Base-by-base conservation (phyloP, 352 stramenopile genomes). In the Globisporangium okanoganense region DNA sequence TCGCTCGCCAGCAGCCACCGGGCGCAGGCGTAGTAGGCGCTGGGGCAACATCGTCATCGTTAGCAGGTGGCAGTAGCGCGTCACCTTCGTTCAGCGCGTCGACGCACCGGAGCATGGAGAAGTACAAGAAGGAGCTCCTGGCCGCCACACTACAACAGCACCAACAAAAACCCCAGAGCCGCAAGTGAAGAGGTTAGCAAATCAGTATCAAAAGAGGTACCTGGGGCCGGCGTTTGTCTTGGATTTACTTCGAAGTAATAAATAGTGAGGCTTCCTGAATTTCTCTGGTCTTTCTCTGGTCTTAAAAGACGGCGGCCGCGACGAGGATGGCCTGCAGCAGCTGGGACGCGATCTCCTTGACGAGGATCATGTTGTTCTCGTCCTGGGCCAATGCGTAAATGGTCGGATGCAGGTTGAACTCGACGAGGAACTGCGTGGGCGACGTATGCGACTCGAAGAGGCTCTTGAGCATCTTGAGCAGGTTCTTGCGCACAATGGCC, bases 401-500 rank as follows among this genome's bases (percentile, higher is more conserved):
- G 29, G 80, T 82, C 13, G 78, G 82, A 24, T 90, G 89, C 9
- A 97, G 67, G 35, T 96, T 90, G 73, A 92, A 95, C 70, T 97
- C 87, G 40, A 95, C 73, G 16, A 97, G 69, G 50, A 97, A 95
- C 61, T 96, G 81, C 51, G 75, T 76, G 1, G 87, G 89, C 27
- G 86, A 83, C 14, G 87, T 85, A 62, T 97, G 89, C 24, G 82
- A 84, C 60, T 96, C 86, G 56, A 96, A 95, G 1, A 98, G 76
- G 44, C 75, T 79, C 65, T 97, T 94, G 56, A 98, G 85, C 74
- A 97, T 97, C 66, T 94, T 94, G 54, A 97, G 83, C 54, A 97
- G 64, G 56, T 95, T 95, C 58, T 95, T 97, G 47, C 88, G 82
- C 40, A 97, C 88, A 36, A 96, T 91, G 0, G 88, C 90, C 67